Evolutionary conservation across 345 rosid species (phyloP), one percentile per base, ranked within the genome.

Genomic region (Clausena lansium): DNA sequence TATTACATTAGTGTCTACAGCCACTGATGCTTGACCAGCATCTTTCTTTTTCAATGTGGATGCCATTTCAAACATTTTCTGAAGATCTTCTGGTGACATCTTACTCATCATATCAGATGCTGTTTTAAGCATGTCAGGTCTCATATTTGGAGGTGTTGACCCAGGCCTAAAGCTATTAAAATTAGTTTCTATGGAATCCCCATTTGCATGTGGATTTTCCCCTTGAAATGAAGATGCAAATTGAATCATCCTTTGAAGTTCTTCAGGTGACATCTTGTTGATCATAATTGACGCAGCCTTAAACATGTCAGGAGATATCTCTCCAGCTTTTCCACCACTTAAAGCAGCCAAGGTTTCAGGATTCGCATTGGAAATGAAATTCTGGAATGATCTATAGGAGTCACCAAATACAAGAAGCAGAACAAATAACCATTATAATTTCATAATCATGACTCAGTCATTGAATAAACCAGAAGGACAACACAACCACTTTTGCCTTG

Each of bases 1-100:
- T 60, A 47, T 60, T 33, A 75, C 61, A 30, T 35, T 73, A 67
- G 75, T 41, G 54, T 73, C 78, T 35, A 73, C 70, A 71, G 83
- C 73, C 35, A 82, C 76, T 63, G 89, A 78, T 58, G 89, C 68
- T 27, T 86, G 78, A 80, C 45, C 80, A 20, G 91, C 39, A 13
- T 80, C 80, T 33, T 83, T 86, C 76, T 84, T 87, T 78, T 82
- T 80, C 59, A 85, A 65, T 80, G 92, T 88, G 33, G 98, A 91
- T 68, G 97, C 82, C 92, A 89, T 91, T 82, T 91, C 90, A 84
- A 92, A 93, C 97, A 97, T 97, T 65, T 83, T 89, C 83, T 90
- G 97, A 63, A 91, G 91, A 80, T 93, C 98, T 63, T 89, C 93
- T 0, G 91, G 84, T 32, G 97, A 79, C 92, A 94, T 89, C 81